Base-by-base conservation (phyloP, 345 rosid species). In the Bruguiera gymnorhiza region DNA sequence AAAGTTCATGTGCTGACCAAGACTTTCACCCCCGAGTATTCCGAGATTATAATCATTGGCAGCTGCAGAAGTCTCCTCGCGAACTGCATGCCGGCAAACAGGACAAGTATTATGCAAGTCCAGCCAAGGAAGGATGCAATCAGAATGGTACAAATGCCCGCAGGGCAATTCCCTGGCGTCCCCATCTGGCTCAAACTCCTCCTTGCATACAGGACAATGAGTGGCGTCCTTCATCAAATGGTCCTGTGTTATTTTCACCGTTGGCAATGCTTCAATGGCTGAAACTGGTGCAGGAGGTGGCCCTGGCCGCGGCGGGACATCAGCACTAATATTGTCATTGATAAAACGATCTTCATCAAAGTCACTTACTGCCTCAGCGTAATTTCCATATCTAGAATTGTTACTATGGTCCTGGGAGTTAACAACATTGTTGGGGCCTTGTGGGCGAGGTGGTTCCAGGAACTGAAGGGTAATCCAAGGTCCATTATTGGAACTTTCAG, bases 161-260 rank as follows among this genome's bases (percentile, higher is more conserved):
- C 98, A 90, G 8, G 86, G 83, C 76, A 90, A 65, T 75, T 83
- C 88, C 72, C 71, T 84, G 1, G 62, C 89, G 34, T 82, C 84
- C 8, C 76, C 84, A 6, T 79, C 92, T 27, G 85, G 68, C 74
- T 74, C 82, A 8, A 89, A 89, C 60, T 85, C 89, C 1, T 93
- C 96, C 65, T 90, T 91, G 74, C 97, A 93, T 39, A 93, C 79
- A 0, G 97, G 89, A 68, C 98, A 93, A 29, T 70, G 77, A 58
- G 32, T 62, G 15, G 50, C 50, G 65, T 79, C 86, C 24, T 53
- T 83, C 1, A 0, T 56, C 75, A 86, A 55, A 63, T 80, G 76
- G 13, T 70, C 37, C 57, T 75, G 79, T 0, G 84, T 31, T 15
- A 90, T 51, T 39, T 10, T 73, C 67, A 86, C 74, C 8, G 30